A percentile compares a stretch with the other conserved stretches of the same genome.
Conservation (phyloP, 169 alveolate species). For the Eimeria brunetti region DNA sequence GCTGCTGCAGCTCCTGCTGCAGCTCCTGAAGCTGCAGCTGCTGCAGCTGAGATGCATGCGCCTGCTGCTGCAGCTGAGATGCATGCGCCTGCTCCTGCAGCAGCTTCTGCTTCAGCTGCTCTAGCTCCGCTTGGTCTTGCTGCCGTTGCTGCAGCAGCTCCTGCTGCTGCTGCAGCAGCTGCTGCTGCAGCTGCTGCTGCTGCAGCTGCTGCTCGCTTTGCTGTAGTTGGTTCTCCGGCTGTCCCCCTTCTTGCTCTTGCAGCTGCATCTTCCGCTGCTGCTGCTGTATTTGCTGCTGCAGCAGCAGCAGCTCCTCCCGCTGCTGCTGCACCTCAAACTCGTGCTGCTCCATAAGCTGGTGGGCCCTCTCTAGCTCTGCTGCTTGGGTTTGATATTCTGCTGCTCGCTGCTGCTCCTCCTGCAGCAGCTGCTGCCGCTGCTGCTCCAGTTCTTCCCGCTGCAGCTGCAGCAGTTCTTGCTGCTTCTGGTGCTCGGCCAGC, state of each 20-base stretch:
- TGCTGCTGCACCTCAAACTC: conserved; percentile 56
- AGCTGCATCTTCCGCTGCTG: conserved; percentile 35
- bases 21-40: conserved; percentile 6
- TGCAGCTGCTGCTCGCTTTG: background rate
- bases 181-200: conserved; percentile 39
- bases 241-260: background rate
- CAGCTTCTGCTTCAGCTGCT: conserved; percentile 3
- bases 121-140: background rate
- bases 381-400: conserved; percentile 13
- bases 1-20: background rate
- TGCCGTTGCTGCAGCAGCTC: conserved; percentile 38
- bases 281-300: conserved; percentile 47
- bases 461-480: conserved; percentile 36
- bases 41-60: background rate
- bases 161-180: conserved; percentile 11
- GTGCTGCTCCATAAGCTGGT: conserved; percentile 51
- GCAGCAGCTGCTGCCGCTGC: conserved; percentile 65
- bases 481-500: conserved; percentile 9
- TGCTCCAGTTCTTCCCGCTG: conserved; percentile 51
- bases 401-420: conserved; percentile 20
- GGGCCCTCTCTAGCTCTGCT: conserved; percentile 25
- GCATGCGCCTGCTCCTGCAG: conserved; percentile 6
- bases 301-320: conserved; percentile 12
- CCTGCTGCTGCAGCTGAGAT: conserved; percentile 44
- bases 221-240: background rate